phyloP scores from a whole-genome alignment of 805 yeast species.

The Suhomyces canberraensis region DNA sequence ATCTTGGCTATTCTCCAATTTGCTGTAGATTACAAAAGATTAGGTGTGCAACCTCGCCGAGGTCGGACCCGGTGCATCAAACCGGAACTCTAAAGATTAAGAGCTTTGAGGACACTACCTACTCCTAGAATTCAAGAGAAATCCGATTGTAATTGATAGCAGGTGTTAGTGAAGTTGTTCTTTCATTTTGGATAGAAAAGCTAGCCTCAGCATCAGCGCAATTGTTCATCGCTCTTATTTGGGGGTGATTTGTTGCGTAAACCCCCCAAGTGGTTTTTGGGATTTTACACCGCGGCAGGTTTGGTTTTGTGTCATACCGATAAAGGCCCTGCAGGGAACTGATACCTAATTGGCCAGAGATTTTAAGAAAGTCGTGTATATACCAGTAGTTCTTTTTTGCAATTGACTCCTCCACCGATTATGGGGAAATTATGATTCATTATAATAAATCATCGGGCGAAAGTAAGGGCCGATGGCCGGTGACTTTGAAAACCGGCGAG shows the following conservation, averaged over 20 bases:
- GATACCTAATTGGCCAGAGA: constrained; percentile 2
- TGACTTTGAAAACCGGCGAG: neutral
- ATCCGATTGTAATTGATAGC: neutral
- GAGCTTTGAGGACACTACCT: too few relatives aligned
- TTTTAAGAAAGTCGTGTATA: neutral
- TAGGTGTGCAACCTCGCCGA: neutral
- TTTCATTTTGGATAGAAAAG: too few relatives aligned
- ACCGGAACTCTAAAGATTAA: too few relatives aligned
- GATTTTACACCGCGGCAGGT: too few relatives aligned
- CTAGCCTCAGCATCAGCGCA: too few relatives aligned
- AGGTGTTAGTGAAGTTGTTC: neutral
- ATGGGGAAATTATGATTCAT: constrained; percentile 3
- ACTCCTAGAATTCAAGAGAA: too few relatives aligned
- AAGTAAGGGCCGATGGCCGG: neutral
- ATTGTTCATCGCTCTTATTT: neutral
- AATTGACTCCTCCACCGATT: neutral
- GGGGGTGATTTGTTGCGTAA: too few relatives aligned
- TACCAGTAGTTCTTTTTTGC: constrained; percentile 1
- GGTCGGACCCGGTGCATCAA: neutral
- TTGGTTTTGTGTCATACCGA: constrained; percentile 4
- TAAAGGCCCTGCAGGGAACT: constrained; percentile 1
- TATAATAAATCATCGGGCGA: constrained; percentile 1
- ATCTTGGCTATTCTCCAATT: neutral
- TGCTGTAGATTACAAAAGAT: neutral
- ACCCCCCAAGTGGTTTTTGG: too few relatives aligned